Conservation (phyloP, 495 filamentous ascomycete genomes). For the Parachaetomium inaequale region DNA sequence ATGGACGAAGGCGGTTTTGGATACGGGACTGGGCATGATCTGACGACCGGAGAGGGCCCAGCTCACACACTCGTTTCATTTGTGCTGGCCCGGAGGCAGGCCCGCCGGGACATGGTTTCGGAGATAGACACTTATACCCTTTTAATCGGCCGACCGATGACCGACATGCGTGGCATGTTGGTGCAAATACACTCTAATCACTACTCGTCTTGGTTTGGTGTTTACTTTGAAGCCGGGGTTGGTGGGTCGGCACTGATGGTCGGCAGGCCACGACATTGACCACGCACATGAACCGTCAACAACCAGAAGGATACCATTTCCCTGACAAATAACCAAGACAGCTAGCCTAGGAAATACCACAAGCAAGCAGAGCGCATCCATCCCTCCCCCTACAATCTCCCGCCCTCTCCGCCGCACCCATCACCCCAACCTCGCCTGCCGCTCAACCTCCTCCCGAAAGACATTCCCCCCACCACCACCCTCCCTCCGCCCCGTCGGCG, state of each 20-base stretch:
- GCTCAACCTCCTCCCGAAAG: conserved; percentile 35
- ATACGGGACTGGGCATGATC: conserved; percentile 3
- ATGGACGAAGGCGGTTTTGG: not conserved
- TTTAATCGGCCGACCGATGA: conserved; percentile 10
- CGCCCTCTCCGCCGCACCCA: not conserved
- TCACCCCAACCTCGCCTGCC: conserved; percentile 28
- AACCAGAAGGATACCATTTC: not conserved
- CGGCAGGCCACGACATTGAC: too few species aligned
- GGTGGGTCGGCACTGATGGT: not conserved
- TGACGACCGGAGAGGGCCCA: conserved; percentile 11
- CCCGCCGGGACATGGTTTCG: not conserved
- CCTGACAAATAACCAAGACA: too few species aligned
- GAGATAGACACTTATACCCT: conserved; percentile 5
- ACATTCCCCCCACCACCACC: conserved; percentile 27
- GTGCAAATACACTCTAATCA: conserved; percentile 1
- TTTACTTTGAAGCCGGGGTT: not conserved
- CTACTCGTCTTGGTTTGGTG: not conserved
- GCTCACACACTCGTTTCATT: conserved; percentile 11
- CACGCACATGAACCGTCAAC: too few species aligned
- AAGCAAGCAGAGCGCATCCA: not conserved
- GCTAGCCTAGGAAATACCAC: too few species aligned
- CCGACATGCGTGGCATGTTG: not conserved
- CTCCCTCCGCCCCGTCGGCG: conserved; percentile 20
- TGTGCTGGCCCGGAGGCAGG: conserved; percentile 6
- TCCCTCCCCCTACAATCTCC: not conserved